Base-by-base conservation (phyloP, 2,329 filamentous ascomycete genomes). In the Aspergillus ustus region DNA sequence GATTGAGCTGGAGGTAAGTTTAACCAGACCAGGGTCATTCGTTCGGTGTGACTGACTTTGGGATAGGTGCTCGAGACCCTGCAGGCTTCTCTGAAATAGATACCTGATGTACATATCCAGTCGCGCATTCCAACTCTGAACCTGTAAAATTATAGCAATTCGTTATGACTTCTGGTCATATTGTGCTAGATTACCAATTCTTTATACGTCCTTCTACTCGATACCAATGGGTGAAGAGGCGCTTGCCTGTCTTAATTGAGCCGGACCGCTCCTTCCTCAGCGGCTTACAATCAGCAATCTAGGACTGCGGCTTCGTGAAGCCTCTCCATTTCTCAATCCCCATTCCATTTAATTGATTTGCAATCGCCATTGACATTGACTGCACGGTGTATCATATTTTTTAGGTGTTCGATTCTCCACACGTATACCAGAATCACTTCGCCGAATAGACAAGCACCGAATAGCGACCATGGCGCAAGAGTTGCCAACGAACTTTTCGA, bases 1-100 rank as follows among this genome's bases (percentile, higher is more conserved):
- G 88, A 94, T 99, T 79, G 94, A 98, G 87, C 83, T 99, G 72
- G 95, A 99, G 92, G 94, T 97, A 82, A 77, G 84, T 72, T 48
- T 25, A 31, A 7, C 9, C 3, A 50, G 31, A 49, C 28, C 9
- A 2, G 13, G 19, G 22, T 17, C 17, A 37, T 28, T 51, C 17
- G 17, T 44, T 34, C n/a, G 13, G 44, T n/a, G 31, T 5, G 13
- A 40, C 61, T 67, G 55, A 61, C 65, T 55, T 50, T 49, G 43
- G 52, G 37, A 71, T 63, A 83, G 80, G 80, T 83, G 63, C 74
- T 83, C 51, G 81, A 83, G 73, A 82, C 75, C 67, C 75, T 83
- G 69, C 81, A 83, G 71, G 76, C 80, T 61, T 73, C 78, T 61
- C 71, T 83, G 72, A 83, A 82, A 77, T 82, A 81, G 72, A 73